These are phyloP conservation scores for Aspergillus nomiae DNA, from an alignment of 2,329 filamentous ascomycete species.

Conservation along the genomic window DNA sequence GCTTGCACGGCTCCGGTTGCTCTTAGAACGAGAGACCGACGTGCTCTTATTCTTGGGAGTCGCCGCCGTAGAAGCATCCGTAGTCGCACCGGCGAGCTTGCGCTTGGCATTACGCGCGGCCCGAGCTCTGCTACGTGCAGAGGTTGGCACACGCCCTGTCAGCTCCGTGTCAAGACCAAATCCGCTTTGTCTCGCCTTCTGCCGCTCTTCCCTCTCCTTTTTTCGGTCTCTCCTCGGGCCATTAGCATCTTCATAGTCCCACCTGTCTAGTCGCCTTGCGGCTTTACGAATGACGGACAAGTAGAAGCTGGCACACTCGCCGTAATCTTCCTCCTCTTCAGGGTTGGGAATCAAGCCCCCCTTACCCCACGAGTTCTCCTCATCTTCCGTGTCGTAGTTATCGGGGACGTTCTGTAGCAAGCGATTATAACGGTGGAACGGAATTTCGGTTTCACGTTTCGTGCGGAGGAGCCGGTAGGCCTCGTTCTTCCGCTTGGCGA, in stretches of 20 bases:
- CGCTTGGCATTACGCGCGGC: conserved; percentile 32
- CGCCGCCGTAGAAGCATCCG: conserved; percentile 24
- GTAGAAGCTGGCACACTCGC: conserved; percentile 50
- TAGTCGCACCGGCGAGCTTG: conserved; percentile 26
- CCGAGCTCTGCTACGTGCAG: conserved; percentile 25
- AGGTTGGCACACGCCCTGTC: conserved; percentile 20
- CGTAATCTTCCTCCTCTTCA: conserved; percentile 49
- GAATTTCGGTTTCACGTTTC: conserved; percentile 42
- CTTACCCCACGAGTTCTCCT: conserved; percentile 44
- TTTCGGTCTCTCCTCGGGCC: conserved; percentile 41
- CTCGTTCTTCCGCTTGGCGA: conserved; percentile 45
- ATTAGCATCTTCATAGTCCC: conserved; percentile 47
- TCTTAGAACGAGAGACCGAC: conserved; percentile 28
- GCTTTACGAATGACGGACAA: conserved; percentile 47
- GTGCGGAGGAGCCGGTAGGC: conserved; percentile 40
- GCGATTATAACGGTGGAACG: conserved; percentile 44
- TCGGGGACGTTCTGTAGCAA: conserved; percentile 46
- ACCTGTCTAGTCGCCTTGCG: conserved; percentile 45
- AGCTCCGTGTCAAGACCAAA: conserved; percentile 21
- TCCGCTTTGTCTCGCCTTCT: conserved; percentile 32
- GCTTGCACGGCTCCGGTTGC: conserved; percentile 24
- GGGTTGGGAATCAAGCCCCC: conserved; percentile 46
- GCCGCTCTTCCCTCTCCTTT: conserved; percentile 40
- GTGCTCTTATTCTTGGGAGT: conserved; percentile 22
- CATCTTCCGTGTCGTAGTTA: conserved; percentile 51